Conservation (phyloP, 78 protist genomes). For the Isochrysis galbana region DNA sequence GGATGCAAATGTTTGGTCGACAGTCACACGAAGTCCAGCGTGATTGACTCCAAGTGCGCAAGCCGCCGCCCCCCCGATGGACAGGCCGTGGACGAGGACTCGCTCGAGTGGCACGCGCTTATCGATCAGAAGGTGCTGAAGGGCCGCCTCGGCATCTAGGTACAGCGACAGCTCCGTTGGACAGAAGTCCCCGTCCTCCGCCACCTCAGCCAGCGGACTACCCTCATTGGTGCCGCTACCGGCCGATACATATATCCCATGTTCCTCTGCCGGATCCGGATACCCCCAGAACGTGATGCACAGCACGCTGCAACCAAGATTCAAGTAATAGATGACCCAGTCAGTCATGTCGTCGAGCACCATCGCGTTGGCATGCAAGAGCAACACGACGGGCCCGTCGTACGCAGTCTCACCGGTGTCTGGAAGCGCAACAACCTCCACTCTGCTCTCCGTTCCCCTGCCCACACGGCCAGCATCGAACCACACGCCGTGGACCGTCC, state of each 20-base stretch:
- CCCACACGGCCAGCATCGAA: not conserved
- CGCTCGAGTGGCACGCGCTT: not conserved
- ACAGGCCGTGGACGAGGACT: slow-evolving; percentile 9
- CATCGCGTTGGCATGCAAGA: slow-evolving; percentile 22
- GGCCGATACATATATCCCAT: too few relatives aligned
- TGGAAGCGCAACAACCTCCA: not conserved
- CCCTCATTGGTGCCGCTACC: not conserved
- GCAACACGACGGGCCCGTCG: not conserved
- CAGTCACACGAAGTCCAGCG: not conserved
- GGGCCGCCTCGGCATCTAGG: slow-evolving; percentile 24
- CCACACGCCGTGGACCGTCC: not conserved
- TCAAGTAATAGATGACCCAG: not conserved
- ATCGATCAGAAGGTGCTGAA: not conserved
- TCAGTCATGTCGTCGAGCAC: slow-evolving; percentile 22
- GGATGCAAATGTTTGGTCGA: not conserved
- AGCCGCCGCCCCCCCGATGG: slow-evolving; percentile 6
- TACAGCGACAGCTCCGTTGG: not conserved
- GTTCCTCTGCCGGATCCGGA: not conserved
- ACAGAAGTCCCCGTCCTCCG: not conserved
- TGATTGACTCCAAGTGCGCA: not conserved
- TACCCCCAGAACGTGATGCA: not conserved
- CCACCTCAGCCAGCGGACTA: not conserved
- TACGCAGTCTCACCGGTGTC: not conserved
- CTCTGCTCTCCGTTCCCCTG: too few relatives aligned
- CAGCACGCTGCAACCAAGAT: not conserved